Evolutionary conservation across 1,139 yeast species (phyloP), one percentile per base, ranked within the genome.

Genomic region (Suhomyces guaymorum): DNA sequence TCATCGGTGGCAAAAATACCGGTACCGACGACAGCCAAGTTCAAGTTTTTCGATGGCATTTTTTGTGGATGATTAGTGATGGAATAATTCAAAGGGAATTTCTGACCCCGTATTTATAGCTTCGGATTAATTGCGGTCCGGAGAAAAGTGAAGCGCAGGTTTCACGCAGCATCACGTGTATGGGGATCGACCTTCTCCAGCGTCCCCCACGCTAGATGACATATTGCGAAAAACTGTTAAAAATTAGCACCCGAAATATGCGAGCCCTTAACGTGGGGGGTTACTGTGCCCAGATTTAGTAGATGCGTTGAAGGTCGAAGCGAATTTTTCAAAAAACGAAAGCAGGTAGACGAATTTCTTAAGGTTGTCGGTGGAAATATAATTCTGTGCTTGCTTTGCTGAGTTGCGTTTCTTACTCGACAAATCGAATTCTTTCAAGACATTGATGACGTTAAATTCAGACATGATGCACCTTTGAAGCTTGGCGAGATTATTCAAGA

Each of bases 1-100:
- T 75, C 71, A 47, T 83, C 87, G 20, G 79, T 78, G 43, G 97
- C 97, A 55, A 89, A 90, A 53, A 90, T 86, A 46, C 96, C 96
- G 2, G 97, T 89, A 42, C 96, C 96, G 37, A 88, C 78, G 37
- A 88, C 66, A 37, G 94, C 96, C 35, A 87, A 74, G 54, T 77
- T 81, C 38, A 79, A 56, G 32, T 35, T 29, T 29, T 32, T 32
- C 18, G 40, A 20, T 30, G 48, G 30, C 47, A 44, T 44, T 19
- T 9, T 37, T 10, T 15, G 9, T 13, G n/a, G 9, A 12, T 17
- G 28, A 24, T 15, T 26, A 4, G 19, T 7, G n/a, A 24, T 24
- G 7, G 20, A 18, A 7, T 18, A 18, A n/a, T n/a, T n/a, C n/a
- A n/a, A n/a, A n/a, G n/a, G n/a, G n/a, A n/a, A n/a, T n/a, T n/a